Evolutionary conservation across 305 asterid species (phyloP).

Genomic region (Solanum hybrid): DNA sequence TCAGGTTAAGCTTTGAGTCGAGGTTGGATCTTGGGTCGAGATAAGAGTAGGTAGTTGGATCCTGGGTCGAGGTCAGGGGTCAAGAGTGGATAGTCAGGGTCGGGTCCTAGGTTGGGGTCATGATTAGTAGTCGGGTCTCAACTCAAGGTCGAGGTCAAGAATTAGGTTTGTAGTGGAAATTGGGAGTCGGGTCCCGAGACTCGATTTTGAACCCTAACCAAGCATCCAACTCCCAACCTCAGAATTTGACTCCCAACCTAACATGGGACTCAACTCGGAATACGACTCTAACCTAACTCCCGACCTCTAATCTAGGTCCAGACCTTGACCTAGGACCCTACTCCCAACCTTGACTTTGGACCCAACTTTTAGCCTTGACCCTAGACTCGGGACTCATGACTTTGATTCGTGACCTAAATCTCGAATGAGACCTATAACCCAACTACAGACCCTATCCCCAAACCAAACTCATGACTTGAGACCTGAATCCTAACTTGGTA

Average conservation of each 20-base stretch:
- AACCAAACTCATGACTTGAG: neutral
- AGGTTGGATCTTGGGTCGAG: too few relatives aligned
- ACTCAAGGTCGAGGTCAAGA: neutral
- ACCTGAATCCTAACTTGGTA: neutral
- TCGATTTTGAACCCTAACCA: too few relatives aligned
- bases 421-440: neutral
- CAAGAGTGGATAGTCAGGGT: too few relatives aligned
- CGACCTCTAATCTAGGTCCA: neutral
- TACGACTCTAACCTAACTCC: neutral
- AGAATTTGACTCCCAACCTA: accelerated
- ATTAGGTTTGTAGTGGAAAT: neutral
- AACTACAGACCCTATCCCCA: too few relatives aligned
- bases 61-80: neutral
- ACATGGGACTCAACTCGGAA: neutral
- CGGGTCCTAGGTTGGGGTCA: neutral
- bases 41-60: too few relatives aligned
- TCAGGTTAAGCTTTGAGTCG: too few relatives aligned
- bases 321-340: neutral
- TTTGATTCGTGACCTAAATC: neutral
- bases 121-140: neutral
- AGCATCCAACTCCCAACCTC: neutral
- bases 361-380: neutral
- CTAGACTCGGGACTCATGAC: neutral
- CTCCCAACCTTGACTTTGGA: neutral
- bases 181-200: neutral